A percentile compares a stretch with the other conserved stretches of the same genome.
Conservation (phyloP, 495 filamentous ascomycete species). For the Xylaria nigripes region DNA sequence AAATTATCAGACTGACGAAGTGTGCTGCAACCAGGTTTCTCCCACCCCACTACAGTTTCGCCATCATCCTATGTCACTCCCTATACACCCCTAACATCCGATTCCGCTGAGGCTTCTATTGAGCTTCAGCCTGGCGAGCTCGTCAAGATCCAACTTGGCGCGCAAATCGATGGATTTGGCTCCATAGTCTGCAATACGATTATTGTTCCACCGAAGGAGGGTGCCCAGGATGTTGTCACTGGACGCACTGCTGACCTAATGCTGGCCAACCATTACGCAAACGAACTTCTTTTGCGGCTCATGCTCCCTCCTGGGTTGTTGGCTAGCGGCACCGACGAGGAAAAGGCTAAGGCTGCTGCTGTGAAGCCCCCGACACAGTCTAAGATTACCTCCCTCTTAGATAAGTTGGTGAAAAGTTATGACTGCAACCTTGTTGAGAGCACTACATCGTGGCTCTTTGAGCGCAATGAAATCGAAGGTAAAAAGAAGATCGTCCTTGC, state of each 20-base stretch:
- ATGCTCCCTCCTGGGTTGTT: conserved; percentile 83
- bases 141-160: conserved; percentile 93
- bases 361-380: conserved; percentile 71
- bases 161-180: conserved; percentile 95
- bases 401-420: conserved; percentile 87
- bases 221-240: conserved; percentile 49
- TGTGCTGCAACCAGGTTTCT: conserved; percentile 51
- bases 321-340: conserved; percentile 77
- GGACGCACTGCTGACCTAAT: conserved; percentile 79
- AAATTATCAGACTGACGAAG: conserved; percentile 14
- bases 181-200: conserved; percentile 94
- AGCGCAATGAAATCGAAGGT: conserved; percentile 92
- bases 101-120: conserved; percentile 71
- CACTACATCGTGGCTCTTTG: conserved; percentile 93
- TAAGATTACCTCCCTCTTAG: conserved; percentile 74
- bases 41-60: conserved; percentile 92
- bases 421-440: conserved; percentile 92
- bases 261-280: conserved; percentile 87
- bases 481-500: conserved; percentile 96
- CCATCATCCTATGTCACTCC: conserved; percentile 91
- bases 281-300: conserved; percentile 84
- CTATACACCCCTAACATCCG: conserved; percentile 83
- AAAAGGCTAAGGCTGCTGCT: conserved; percentile 84
- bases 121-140: conserved; percentile 75
- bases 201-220: conserved; percentile 54